These are phyloP conservation scores for Phytopythium montanum DNA, from an alignment of 352 stramenopile species.

Conservation along the genomic window DNA sequence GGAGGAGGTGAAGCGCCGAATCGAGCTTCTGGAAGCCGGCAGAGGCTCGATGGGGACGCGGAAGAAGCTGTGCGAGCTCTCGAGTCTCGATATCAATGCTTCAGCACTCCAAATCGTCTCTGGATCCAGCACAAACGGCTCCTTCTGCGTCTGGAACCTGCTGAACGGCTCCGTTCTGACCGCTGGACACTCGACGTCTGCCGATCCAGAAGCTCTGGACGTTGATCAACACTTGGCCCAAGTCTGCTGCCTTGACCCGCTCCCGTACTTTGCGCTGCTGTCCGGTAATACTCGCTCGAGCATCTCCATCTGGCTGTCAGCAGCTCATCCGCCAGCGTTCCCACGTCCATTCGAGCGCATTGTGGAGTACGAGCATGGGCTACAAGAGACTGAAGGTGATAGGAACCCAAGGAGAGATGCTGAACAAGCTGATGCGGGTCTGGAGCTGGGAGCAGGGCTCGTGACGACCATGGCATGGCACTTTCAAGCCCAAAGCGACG, in stretches of 20 bases:
- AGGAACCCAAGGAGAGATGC: slow-evolving; percentile 11
- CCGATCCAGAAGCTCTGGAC: not conserved
- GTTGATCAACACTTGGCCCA: slow-evolving; percentile 3
- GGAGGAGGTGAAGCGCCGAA: slow-evolving; percentile 9
- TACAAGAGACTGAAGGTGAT: not conserved
- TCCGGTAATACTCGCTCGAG: slow-evolving; percentile 19
- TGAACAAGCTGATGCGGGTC: not conserved
- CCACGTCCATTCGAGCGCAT: slow-evolving; percentile 5
- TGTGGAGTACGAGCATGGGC: not conserved
- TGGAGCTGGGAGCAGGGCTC: slow-evolving; percentile 14
- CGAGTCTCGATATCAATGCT: slow-evolving; percentile 28
- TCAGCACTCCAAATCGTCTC: slow-evolving; percentile 25
- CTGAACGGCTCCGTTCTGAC: slow-evolving; percentile 28
- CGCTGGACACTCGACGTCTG: slow-evolving; percentile 1
- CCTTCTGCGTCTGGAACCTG: slow-evolving; percentile 50
- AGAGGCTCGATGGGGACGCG: not conserved
- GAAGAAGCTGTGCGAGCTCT: slow-evolving; percentile 6
- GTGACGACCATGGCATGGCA: slow-evolving; percentile 19
- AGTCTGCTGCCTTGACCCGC: slow-evolving; percentile 32
- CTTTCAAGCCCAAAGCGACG: slow-evolving; percentile 10
- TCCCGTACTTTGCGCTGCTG: slow-evolving; percentile 37
- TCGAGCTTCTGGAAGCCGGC: not conserved
- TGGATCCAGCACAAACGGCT: slow-evolving; percentile 22
- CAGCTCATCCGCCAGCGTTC: slow-evolving; percentile 21
- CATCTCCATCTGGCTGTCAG: slow-evolving; percentile 39